Evolutionary conservation across 306 rosid species (phyloP).

Genomic region (Pyrus communis): DNA sequence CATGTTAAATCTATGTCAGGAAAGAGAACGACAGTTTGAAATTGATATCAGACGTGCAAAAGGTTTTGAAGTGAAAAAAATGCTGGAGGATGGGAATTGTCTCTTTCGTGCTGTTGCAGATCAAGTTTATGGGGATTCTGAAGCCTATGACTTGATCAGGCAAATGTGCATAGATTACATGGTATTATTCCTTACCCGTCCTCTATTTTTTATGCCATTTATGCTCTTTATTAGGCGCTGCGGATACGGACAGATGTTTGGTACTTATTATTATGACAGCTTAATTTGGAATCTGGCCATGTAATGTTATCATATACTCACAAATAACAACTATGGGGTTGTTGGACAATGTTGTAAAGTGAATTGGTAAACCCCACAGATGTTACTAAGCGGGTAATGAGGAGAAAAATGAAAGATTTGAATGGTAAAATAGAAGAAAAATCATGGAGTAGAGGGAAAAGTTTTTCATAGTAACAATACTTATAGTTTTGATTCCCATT

Average conservation of each 20-base stretch:
- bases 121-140: constrained; percentile 95
- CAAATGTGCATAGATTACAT: constrained; percentile 92
- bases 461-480: background rate
- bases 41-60: constrained; percentile 71
- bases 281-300: background rate
- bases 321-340: background rate
- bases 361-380: background rate
- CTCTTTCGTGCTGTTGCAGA: constrained; percentile 96
- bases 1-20: constrained; percentile 40
- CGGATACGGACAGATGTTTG: background rate
- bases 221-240: background rate
- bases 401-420: background rate
- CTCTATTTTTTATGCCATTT: background rate
- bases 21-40: constrained; percentile 87
- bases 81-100: constrained; percentile 95
- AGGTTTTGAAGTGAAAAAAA: constrained; percentile 81
- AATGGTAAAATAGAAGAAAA: background rate
- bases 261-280: background rate
- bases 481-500: background rate
- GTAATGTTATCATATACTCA: background rate
- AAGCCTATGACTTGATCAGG: constrained; percentile 61
- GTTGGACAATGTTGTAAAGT: background rate
- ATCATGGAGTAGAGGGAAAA: background rate
- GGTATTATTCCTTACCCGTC: constrained; percentile 33
- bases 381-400: background rate